phyloP scores from a whole-genome alignment of 805 yeast genomes.

The Cyberlindnera bimundalis region DNA sequence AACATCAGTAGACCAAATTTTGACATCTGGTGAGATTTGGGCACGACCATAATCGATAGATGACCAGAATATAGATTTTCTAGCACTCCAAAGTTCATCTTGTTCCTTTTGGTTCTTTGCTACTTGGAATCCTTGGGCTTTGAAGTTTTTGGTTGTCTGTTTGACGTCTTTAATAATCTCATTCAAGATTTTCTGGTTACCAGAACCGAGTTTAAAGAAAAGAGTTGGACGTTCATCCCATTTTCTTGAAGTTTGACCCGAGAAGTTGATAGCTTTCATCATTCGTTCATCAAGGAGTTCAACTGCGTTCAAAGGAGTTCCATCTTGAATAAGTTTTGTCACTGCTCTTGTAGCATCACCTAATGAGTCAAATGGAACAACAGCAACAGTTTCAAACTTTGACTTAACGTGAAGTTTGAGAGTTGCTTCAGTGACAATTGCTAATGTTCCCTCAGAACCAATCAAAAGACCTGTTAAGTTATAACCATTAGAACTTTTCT shows the following conservation, averaged over 20 bases:
- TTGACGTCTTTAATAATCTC: conserved; percentile 46
- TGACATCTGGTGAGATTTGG: conserved; percentile 42
- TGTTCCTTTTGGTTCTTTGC: conserved; percentile 57
- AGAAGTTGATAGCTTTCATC: conserved; percentile 60
- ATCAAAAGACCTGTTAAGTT: conserved; percentile 69
- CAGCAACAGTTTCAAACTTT: conserved; percentile 57
- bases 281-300: conserved; percentile 70
- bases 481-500: conserved; percentile 76
- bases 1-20: conserved; percentile 73
- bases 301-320: conserved; percentile 66
- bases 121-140: conserved; percentile 51
- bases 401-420: conserved; percentile 66
- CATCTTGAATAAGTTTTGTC: conserved; percentile 54
- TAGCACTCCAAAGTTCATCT: conserved; percentile 67
- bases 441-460: conserved; percentile 80
- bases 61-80: conserved; percentile 70
- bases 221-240: conserved; percentile 61
- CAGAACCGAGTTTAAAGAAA: conserved; percentile 60
- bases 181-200: conserved; percentile 35
- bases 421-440: conserved; percentile 74
- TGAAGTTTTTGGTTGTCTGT: conserved; percentile 46
- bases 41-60: conserved; percentile 61
- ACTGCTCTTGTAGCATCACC: conserved; percentile 72
- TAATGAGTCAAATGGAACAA: conserved; percentile 64
- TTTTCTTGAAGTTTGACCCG: conserved; percentile 48